Conservation (phyloP, 148 eudicot species). For the Dysphania ambrosioides region DNA sequence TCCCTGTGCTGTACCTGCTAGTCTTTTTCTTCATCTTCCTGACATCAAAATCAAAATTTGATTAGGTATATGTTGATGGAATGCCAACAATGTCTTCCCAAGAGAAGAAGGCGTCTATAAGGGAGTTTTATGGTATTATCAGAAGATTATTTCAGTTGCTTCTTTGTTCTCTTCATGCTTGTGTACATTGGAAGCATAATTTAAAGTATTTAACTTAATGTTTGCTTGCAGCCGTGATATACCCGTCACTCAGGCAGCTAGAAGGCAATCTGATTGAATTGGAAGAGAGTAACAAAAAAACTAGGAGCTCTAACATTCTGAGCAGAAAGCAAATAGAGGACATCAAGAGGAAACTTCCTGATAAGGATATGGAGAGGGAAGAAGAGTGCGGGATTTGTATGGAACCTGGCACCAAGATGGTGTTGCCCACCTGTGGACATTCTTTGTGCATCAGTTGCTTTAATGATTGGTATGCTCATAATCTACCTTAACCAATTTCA, state of each 20-base stretch:
- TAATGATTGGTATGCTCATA: constrained; percentile 58
- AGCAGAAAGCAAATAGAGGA: constrained; percentile 35
- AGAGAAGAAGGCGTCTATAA: constrained; percentile 64
- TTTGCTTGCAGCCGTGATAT: constrained; percentile 59
- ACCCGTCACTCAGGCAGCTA: constrained; percentile 77
- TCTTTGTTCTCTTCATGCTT: not conserved
- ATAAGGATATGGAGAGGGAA: constrained; percentile 46
- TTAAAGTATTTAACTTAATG: not conserved
- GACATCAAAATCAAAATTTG: constrained; percentile 1
- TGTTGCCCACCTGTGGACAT: constrained; percentile 76
- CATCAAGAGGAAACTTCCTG: constrained; percentile 24
- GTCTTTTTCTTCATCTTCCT: not conserved
- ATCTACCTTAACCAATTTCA: not conserved
- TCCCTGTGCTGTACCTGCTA: not conserved
- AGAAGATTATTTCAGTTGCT: not conserved
- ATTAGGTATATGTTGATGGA: constrained; percentile 70
- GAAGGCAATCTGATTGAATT: constrained; percentile 48
- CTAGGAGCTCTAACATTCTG: constrained; percentile 14
- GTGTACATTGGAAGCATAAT: not conserved
- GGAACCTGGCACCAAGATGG: constrained; percentile 67
- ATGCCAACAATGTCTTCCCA: constrained; percentile 62
- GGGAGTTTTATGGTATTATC: constrained; percentile 68
- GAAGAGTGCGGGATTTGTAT: constrained; percentile 88
- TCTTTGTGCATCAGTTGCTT: constrained; percentile 76
- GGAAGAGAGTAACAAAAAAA: constrained; percentile 36